Evolutionary conservation across 768 basidiomycete species (phyloP), one percentile per base, ranked within the genome.

Genomic region (Naematelia aurantialba): DNA sequence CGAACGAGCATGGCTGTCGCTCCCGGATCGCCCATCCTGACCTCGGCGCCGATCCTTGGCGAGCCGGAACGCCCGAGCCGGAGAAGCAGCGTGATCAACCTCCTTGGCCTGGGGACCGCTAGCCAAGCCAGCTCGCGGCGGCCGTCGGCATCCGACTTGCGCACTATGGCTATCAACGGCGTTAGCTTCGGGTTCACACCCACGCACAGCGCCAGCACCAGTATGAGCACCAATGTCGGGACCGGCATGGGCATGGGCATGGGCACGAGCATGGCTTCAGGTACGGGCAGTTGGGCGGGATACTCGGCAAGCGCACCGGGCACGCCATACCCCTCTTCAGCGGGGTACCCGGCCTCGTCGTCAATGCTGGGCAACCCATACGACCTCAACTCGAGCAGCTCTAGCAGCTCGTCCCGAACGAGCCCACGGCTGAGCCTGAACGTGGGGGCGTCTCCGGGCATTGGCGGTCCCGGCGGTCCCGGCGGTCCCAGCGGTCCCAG

Each of bases 31-130:
- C 75, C 75, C 11, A 76, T 76, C 56, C 46, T 58, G 14, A 44
- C 61, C 1, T 58, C 63, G 11, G 75, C 75, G 4, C 75, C 75
- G 0, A 74, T 76, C 53, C 59, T 76, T 8, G 75, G 75, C 29
- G 72, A 76, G 54, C 68, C 75, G 4, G 68, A 70, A 45, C 56
- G 48, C 48, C 75, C 73, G 0, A 65, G 61, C 24, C 56, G 75
- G n/a, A 62, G 70, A 5, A 66, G 65, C 1, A 65, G 62, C 11
- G 65, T 76, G 24, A 70, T 72, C 34, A 70, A 65, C 19, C 61
- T 76, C 1, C 54, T 76, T 8, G 73, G 75, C 10, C 52, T 76
- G 4, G 63, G 50, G 12, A 48, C 58, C 25, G 46, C 61, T 29
- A 47, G 60, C 48, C 31, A 19, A 21, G 46, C 25, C 21, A 17